A percentile compares a stretch with the other conserved stretches of the same genome.
Evolutionary conservation across 2,329 filamentous ascomycete species (phyloP).

Genomic region (Arachnomyces sp.): DNA sequence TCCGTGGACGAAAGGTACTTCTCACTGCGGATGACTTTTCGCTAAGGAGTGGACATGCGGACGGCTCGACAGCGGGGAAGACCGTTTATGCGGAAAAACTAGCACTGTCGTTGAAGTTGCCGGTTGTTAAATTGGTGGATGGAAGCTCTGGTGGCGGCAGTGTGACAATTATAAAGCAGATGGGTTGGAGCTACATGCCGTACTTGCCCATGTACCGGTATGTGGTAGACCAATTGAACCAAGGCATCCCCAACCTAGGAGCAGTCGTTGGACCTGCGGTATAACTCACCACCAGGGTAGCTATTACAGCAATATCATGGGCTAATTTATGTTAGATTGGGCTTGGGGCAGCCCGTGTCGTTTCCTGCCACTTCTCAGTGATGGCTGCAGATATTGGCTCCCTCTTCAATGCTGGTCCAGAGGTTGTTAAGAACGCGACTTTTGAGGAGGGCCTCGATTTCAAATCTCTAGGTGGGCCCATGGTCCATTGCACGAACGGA

Average conservation of each 20-base stretch:
- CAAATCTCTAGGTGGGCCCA: slow-evolving; percentile 51
- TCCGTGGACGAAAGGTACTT: slow-evolving; percentile 46
- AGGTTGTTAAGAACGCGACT: slow-evolving; percentile 54
- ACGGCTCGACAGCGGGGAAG: slow-evolving; percentile 50
- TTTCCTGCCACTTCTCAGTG: slow-evolving; percentile 56
- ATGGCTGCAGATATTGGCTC: slow-evolving; percentile 57
- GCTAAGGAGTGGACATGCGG: slow-evolving; percentile 55
- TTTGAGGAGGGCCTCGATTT: slow-evolving; percentile 56
- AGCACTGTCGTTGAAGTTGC: slow-evolving; percentile 48
- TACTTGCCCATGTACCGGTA: slow-evolving; percentile 47
- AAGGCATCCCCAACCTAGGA: slow-evolving; percentile 56
- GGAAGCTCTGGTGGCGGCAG: slow-evolving; percentile 55
- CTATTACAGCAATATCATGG: not conserved
- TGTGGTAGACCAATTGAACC: slow-evolving; percentile 51
- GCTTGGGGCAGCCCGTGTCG: slow-evolving; percentile 53
- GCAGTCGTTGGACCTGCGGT: slow-evolving; percentile 54
- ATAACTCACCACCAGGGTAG: slow-evolving; percentile 8
- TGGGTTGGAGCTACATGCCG: slow-evolving; percentile 53
- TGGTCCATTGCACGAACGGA: slow-evolving; percentile 56
- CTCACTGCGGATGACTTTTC: slow-evolving; percentile 59
- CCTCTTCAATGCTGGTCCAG: slow-evolving; percentile 56
- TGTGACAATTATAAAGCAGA: slow-evolving; percentile 50
- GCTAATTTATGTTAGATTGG: slow-evolving; percentile 39
- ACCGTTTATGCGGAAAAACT: slow-evolving; percentile 57
- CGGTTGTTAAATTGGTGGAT: slow-evolving; percentile 57